Evolutionary conservation across 345 rosid genomes (phyloP).

Genomic region (Anacardium occidentale): DNA sequence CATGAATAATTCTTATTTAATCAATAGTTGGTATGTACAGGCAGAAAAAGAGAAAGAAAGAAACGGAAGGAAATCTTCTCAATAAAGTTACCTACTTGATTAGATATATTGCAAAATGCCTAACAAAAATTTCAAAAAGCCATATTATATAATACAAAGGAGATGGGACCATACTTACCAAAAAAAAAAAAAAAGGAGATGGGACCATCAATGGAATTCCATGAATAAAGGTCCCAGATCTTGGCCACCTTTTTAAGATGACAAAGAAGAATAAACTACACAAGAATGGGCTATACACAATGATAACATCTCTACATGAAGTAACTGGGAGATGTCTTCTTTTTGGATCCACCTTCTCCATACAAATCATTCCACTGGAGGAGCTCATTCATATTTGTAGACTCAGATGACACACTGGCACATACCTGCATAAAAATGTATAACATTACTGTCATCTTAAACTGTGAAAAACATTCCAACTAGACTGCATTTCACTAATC

Average conservation of each 20-base stretch:
- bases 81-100: conserved; percentile 12
- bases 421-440: conserved; percentile 57
- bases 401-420: conserved; percentile 96
- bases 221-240: conserved; percentile 20
- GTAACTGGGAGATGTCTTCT: conserved; percentile 83
- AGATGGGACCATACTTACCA: conserved; percentile 28
- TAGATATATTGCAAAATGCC: conserved; percentile 17
- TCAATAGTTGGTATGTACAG: conserved; percentile 7
- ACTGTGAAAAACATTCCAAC: no score
- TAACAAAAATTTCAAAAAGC: conserved; percentile 19
- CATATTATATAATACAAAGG: conserved; percentile 36
- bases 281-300: conserved; percentile 37
- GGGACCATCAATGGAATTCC: conserved; percentile 33
- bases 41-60: neutral
- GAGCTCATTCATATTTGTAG: conserved; percentile 88
- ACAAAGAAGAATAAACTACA: conserved; percentile 22
- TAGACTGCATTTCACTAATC: no score
- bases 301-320: conserved; percentile 68
- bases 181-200: no score
- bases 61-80: neutral
- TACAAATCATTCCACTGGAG: conserved; percentile 95
- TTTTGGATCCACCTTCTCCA: conserved; percentile 98
- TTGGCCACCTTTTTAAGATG: conserved; percentile 21
- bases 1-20: neutral
- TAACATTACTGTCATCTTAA: neutral